These are phyloP conservation scores for Actinomortierella ambigua DNA, from an alignment of 371 early-diverging fungal genomes.

Conservation along the genomic window DNA sequence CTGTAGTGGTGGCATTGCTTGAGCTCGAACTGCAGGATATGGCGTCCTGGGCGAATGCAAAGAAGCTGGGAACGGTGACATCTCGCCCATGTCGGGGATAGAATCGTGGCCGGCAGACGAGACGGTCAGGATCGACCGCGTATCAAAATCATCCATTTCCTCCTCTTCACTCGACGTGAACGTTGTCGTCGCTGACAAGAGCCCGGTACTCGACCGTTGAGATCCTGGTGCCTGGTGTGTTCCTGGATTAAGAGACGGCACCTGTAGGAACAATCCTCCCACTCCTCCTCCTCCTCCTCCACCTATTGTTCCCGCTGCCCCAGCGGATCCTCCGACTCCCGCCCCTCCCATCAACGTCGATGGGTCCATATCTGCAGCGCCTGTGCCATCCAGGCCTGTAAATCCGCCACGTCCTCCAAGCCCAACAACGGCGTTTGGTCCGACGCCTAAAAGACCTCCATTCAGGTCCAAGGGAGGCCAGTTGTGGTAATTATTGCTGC, in stretches of 20 bases:
- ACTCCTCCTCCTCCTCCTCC: neutral
- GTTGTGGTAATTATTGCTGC: neutral
- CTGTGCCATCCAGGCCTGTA: neutral
- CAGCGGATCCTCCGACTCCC: neutral
- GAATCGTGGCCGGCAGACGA: constrained; percentile 26
- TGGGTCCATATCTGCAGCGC: neutral
- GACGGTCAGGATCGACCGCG: constrained; percentile 23
- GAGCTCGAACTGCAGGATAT: too few relatives aligned
- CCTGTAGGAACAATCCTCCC: constrained; percentile 2
- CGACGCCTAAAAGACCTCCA: neutral
- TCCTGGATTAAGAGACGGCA: neutral
- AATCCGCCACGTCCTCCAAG: neutral
- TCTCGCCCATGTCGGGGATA: constrained; percentile 28
- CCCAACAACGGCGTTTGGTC: neutral
- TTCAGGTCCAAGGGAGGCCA: too few relatives aligned
- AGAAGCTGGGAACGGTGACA: constrained; percentile 10
- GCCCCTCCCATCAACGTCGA: neutral
- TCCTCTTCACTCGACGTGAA: constrained; percentile 10
- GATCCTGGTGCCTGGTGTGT: neutral
- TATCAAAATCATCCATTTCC: constrained; percentile 26
- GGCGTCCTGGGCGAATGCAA: too few relatives aligned
- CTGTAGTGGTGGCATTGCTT: too few relatives aligned
- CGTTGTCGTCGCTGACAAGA: constrained; percentile 5
- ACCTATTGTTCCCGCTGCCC: neutral
- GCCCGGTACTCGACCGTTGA: neutral